Base-by-base conservation (phyloP, 306 rosid species). In the Quercus engelmannii region DNA sequence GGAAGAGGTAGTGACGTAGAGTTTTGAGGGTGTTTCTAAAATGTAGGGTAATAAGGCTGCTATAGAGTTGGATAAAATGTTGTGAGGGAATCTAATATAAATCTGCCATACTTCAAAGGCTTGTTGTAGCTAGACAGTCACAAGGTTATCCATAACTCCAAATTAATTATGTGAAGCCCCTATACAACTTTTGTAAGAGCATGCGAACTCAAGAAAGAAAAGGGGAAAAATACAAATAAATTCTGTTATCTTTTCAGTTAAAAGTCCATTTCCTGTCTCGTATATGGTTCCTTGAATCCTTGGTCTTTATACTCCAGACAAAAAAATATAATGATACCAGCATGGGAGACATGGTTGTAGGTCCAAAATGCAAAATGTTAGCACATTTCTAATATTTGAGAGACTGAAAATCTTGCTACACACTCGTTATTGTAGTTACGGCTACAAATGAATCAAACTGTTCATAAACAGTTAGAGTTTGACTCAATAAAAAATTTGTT, bases 1-100 rank as follows among this genome's bases (percentile, higher is more conserved):
- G 54, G 54, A 12, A 13, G 54, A 68, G 72, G 52, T 4, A 35
- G 72, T 68, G 72, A 68, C 72, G 51, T 35, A 68, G 46, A 41
- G 65, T 17, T 8, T 68, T 19, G 18, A 68, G 72, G 72, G n/a
- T 68, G 51, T 35, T 68, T 46, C 28, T 68, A 68, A n/a, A 68
- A 18, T n/a, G 54, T 33, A 1, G 52, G 51, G 52, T 68, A 46
- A 35, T 19, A 68, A 68, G 28, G 52, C 52, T 67, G 72, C 25
- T 35, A 41, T 41, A 35, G 9, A 63, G 20, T 11, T 28, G 26
- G 10, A 35, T 19, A 68, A 33, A 18, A 59, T 19, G 8, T 62
- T 49, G 70, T 65, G 78, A 55, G 84, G 72, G 81, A 76, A 83
- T 83, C 81, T 79, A 76, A 79, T 83, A 41, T 41, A 41, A 35